Base-by-base conservation (phyloP, 2,329 filamentous ascomycete genomes). In the Sporothrix curviconia region DNA sequence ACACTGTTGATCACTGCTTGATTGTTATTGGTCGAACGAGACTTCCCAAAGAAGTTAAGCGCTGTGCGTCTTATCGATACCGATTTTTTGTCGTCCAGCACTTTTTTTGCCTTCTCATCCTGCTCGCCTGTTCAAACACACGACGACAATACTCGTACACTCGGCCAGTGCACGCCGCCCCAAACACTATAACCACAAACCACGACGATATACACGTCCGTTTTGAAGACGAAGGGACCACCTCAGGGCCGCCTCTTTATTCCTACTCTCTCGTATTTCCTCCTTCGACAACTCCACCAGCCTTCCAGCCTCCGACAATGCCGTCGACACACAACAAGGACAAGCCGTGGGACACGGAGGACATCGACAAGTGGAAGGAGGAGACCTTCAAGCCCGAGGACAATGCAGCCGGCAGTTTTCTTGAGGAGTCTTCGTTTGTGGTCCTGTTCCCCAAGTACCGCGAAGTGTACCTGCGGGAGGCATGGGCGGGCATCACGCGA, bases 321-420 rank as follows among this genome's bases (percentile, higher is more conserved):
- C 90, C 91, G 62, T 94, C 90, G 30, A 95, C 87, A 63, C 84
- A 96, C 74, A 88, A 96, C 61, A 87, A 83, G 64, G 90, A 95
- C 3, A 96, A 96, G 72, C 89, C 90, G 56, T 95, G 92, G 92
- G 92, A 96, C 68, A 95, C 92, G 57, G 92, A 95, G 62, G 94
- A 96, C 68, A 90, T 97, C 63, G 92, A 97, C 75, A 95, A 96
- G 72, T 97, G 91, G 91, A 92, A 91, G 84, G 76, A 92, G 66
- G 91, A 96, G 39, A 75, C 84, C 28, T 97, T 97, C 75, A 92
- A 84, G 42, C 82, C 89, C 50, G 84, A 89, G 64, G 88, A 97
- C 75, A 97, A 97, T 73, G 74, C 76, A 32, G 90, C 83, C 56
- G 94, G 94, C 63, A 87, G 88, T 19, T 95, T 99, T 70, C 81